Base-by-base conservation (phyloP, 768 basidiomycete species). In the Suillus discolor region DNA sequence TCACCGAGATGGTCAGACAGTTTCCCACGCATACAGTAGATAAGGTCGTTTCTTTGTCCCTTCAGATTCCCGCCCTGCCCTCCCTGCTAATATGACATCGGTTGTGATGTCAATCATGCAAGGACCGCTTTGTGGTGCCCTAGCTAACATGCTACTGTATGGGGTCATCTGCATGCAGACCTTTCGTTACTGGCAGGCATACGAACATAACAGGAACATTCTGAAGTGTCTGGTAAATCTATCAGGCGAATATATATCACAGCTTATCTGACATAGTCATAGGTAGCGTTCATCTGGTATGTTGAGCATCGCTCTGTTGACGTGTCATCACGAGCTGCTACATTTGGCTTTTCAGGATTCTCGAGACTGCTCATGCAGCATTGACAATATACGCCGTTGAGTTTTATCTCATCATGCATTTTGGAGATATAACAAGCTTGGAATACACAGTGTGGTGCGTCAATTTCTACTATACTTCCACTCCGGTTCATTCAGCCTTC, bases 111-210 rank as follows among this genome's bases (percentile, higher is more conserved):
- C 42, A n/a, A 45, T 63, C 15, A 70, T 68, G 64, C 69, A 68
- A 51, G 62, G 69, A 4, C 67, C 67, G 18, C 41, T 71, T 4
- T 61, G 60, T 18, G 70, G 70, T 36, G 64, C 67, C 1, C 61
- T 71, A 1, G 57, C 61, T 4, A 66, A 65, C 3, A 61, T 66
- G 61, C 11, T 63, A 16, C 60, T 70, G 7, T 70, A 70, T 8
- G 64, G 70, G 6, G 61, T 70, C 16, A 60, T 71, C 39, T 71
- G 70, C 62, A 57, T 69, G 64, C 70, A 71, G 41, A 65, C 62
- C 4, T 71, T 71, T 45, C 59, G 49, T 41, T 71, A 71, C 42
- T 61, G 57, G 28, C 51, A 15, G 3, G 61, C 63, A 12, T 68
- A 68, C 16, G 39, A 41, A 4, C n/a, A 44, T 12, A 67, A 71